phyloP scores from a whole-genome alignment of 352 stramenopile species.

The Halophytophthora polymorphica region DNA sequence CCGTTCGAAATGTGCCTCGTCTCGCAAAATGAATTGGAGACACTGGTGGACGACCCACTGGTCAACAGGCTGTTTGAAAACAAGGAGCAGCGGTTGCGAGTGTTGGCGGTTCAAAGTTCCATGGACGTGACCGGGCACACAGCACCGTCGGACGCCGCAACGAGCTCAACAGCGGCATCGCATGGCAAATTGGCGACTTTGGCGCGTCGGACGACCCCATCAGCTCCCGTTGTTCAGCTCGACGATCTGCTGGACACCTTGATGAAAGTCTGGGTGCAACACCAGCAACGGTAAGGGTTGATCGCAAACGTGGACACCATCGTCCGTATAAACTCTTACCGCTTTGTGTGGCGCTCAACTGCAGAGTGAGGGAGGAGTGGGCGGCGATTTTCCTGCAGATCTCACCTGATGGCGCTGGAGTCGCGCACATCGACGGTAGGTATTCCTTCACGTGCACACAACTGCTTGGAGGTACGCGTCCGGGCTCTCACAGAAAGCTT shows the following conservation, averaged over 20 bases:
- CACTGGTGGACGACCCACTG: slow-evolving; percentile 44
- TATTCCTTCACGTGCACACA: not conserved
- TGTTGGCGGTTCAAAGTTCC: slow-evolving; percentile 30
- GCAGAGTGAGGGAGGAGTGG: slow-evolving; percentile 60
- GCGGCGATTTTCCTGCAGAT: slow-evolving; percentile 55
- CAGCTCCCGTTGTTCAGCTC: slow-evolving; percentile 38
- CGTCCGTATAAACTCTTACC: not conserved
- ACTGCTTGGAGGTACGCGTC: not conserved
- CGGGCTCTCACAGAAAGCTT: not conserved
- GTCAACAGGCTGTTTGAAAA: slow-evolving; percentile 42
- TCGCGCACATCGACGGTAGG: slow-evolving; percentile 59
- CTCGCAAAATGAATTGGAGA: slow-evolving; percentile 28
- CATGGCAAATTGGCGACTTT: slow-evolving; percentile 8
- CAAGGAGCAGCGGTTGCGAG: slow-evolving; percentile 44
- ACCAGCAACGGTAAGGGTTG: slow-evolving; percentile 45
- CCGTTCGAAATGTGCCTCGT: slow-evolving; percentile 45
- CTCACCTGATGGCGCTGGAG: slow-evolving; percentile 54
- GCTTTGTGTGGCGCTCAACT: not conserved
- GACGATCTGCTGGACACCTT: slow-evolving; percentile 69
- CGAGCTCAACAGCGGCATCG: slow-evolving; percentile 5
- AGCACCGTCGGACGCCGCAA: not conserved
- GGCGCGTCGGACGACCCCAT: slow-evolving; percentile 4
- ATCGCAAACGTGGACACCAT: not conserved
- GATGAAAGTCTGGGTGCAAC: slow-evolving; percentile 71
- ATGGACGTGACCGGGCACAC: not conserved